These are phyloP conservation scores for Thielaviopsis ethacetica DNA, from an alignment of 2,329 filamentous ascomycete genomes.

Conservation along the genomic window DNA sequence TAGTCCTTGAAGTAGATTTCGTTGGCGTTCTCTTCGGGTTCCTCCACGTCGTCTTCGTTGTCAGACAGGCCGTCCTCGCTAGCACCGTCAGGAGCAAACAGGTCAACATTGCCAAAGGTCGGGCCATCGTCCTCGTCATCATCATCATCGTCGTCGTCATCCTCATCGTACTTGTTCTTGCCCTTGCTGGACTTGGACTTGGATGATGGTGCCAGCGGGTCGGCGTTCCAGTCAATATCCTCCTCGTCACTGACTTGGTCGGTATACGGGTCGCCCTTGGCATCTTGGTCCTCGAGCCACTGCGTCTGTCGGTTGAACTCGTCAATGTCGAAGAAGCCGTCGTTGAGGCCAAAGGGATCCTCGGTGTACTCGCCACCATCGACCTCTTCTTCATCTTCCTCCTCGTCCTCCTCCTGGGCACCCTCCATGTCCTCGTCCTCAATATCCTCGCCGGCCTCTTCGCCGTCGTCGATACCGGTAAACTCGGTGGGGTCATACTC, in stretches of 20 bases:
- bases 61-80: constrained; percentile 38
- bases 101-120: constrained; percentile 65
- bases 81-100: constrained; percentile 55
- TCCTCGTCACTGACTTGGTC: constrained; percentile 68
- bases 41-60: constrained; percentile 27
- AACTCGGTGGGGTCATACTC: constrained; percentile 5
- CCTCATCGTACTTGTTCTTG: constrained; percentile 19
- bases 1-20: constrained; percentile 86
- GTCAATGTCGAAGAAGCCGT: constrained; percentile 96
- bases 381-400: constrained; percentile 26
- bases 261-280: constrained; percentile 56
- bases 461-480: constrained; percentile 13
- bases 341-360: constrained; percentile 77
- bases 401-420: constrained; percentile 18
- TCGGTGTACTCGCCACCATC: constrained; percentile 40
- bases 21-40: constrained; percentile 55
- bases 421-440: constrained; percentile 18
- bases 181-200: constrained; percentile 18
- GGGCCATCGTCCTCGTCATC: constrained; percentile 63
- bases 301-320: constrained; percentile 92
- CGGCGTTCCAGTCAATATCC: constrained; percentile 70
- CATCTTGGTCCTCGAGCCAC: constrained; percentile 74
- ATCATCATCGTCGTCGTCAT: constrained; percentile 24
- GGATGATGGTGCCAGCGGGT: constrained; percentile 42
- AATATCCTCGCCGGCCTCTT: constrained; percentile 20